phyloP scores from a whole-genome alignment of 352 stramenopile species.

The Phytopythium boreale region DNA sequence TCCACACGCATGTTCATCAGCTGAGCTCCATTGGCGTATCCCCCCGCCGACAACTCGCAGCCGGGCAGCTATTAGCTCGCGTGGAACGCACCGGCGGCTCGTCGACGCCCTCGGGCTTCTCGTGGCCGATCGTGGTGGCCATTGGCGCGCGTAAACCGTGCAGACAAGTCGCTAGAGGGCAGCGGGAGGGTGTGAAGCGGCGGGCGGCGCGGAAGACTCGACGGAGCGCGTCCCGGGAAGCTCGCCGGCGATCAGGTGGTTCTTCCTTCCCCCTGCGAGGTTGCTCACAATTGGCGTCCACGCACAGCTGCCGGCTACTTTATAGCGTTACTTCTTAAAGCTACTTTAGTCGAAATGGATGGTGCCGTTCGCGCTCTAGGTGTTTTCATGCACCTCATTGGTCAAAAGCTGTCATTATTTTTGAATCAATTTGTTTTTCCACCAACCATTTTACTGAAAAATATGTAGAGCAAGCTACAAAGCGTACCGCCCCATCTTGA shows the following conservation, averaged over 20 bases:
- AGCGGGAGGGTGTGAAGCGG: background rate
- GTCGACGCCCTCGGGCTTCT: constrained; percentile 65
- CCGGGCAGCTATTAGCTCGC: too few species aligned
- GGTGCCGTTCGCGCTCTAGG: constrained; percentile 1
- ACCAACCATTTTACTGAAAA: background rate
- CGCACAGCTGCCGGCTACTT: background rate
- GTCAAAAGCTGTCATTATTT: background rate
- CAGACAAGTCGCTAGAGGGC: background rate
- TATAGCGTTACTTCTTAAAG: constrained; percentile 2
- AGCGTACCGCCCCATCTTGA: too few species aligned
- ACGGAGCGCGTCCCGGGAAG: background rate
- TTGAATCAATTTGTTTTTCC: background rate
- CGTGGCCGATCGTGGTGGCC: constrained; percentile 70
- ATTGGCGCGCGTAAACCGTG: constrained; percentile 18
- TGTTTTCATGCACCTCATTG: background rate
- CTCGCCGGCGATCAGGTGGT: background rate
- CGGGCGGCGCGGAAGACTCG: background rate
- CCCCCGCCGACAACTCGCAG: too few species aligned
- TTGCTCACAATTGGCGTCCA: background rate
- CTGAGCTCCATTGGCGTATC: too few species aligned
- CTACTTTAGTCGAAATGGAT: constrained; percentile 9
- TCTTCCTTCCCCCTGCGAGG: constrained; percentile 1
- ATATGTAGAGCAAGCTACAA: background rate
- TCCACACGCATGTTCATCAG: background rate
- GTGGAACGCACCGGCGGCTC: constrained; percentile 42